A percentile compares a stretch with the other conserved stretches of the same genome.
phyloP scores from a whole-genome alignment of 2,329 filamentous ascomycete species.

The Metarhizium humberi region DNA sequence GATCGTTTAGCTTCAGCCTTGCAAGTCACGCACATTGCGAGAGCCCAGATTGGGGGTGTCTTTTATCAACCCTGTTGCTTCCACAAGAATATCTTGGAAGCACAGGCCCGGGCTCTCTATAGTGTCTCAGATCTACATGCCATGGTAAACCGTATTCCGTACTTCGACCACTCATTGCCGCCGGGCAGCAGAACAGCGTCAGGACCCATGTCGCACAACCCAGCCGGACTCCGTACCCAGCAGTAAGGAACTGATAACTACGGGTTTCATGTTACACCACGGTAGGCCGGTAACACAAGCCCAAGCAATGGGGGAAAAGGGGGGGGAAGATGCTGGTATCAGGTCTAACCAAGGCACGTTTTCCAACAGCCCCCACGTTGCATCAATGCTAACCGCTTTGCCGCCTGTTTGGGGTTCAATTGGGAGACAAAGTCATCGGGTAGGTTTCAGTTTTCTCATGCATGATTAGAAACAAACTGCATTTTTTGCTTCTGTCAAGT shows the following conservation, averaged over 20 bases:
- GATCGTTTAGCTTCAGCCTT: not conserved
- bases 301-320: not conserved
- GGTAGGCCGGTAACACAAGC: not conserved
- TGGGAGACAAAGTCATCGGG: not conserved
- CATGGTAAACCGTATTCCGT: not conserved
- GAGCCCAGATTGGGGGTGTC: not conserved
- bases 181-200: not conserved
- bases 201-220: not conserved
- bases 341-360: not conserved
- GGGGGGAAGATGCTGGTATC: not conserved
- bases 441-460: not conserved
- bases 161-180: not conserved
- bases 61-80: not conserved
- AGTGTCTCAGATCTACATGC: not conserved
- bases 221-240: not conserved
- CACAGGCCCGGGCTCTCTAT: not conserved
- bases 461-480: not conserved
- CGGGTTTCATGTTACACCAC: not conserved
- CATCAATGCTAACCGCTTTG: not conserved
- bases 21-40: not conserved
- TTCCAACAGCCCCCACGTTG: not conserved
- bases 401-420: not conserved
- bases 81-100: not conserved
- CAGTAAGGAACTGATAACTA: not conserved
- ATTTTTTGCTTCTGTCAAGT: not conserved